Evolutionary conservation across 352 stramenopile species (phyloP).

Genomic region (Phytophthora kernoviae): DNA sequence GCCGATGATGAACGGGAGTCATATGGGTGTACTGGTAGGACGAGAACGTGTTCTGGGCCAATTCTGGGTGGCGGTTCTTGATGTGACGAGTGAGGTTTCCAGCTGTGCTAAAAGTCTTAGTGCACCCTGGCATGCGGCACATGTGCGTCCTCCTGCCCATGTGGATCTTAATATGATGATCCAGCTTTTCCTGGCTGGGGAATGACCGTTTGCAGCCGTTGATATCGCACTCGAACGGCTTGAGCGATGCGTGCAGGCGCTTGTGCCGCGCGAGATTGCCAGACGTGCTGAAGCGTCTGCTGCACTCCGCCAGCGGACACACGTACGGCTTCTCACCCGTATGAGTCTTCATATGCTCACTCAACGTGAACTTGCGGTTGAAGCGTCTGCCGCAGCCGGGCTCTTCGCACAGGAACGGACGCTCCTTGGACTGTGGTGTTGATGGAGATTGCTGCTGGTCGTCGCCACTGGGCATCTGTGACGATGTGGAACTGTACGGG

Average conservation of each 20-base stretch:
- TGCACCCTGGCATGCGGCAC: slow-evolving; percentile 43
- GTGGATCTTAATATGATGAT: slow-evolving; percentile 62
- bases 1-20: slow-evolving; percentile 9
- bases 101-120: slow-evolving; percentile 63
- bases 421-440: slow-evolving; percentile 23
- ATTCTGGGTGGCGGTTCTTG: slow-evolving; percentile 51
- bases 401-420: slow-evolving; percentile 51
- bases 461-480: not conserved
- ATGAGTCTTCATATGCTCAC: slow-evolving; percentile 62
- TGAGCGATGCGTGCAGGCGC: slow-evolving; percentile 52
- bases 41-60: slow-evolving; percentile 21
- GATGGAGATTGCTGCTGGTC: slow-evolving; percentile 1
- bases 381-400: slow-evolving; percentile 46
- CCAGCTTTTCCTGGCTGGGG: slow-evolving; percentile 47
- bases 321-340: slow-evolving; percentile 60
- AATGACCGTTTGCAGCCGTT: slow-evolving; percentile 47
- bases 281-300: slow-evolving; percentile 59
- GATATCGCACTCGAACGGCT: slow-evolving; percentile 52
- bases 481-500: slow-evolving; percentile 11
- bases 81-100: slow-evolving; percentile 61
- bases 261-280: slow-evolving; percentile 63
- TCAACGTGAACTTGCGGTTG: slow-evolving; percentile 65
- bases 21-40: slow-evolving; percentile 20
- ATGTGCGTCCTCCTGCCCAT: slow-evolving; percentile 48
- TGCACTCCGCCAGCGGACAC: slow-evolving; percentile 49